phyloP scores from a whole-genome alignment of 2,329 filamentous ascomycete species.

The Penicillium sumatraense region DNA sequence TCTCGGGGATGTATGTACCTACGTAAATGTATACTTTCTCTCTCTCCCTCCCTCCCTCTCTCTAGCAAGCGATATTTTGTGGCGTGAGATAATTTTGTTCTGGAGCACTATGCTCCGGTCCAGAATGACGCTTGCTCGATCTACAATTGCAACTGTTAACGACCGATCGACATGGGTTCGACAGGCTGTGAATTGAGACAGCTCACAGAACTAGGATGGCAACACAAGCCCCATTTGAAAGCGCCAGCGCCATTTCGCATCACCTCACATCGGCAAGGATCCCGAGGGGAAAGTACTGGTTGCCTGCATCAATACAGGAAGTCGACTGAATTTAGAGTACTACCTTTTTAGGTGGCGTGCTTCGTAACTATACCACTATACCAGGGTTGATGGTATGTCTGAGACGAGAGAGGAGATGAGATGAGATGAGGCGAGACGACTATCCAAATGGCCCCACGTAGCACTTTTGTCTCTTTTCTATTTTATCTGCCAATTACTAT shows the following conservation, averaged over 20 bases:
- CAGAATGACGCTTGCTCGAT: not conserved
- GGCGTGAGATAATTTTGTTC: not conserved
- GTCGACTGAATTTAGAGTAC: not conserved
- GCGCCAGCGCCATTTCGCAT: not conserved
- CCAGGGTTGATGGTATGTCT: not conserved
- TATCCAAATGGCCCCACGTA: no score
- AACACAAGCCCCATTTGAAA: constrained; percentile 3
- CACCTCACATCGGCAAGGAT: not conserved
- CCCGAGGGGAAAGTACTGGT: not conserved
- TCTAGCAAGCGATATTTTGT: not conserved
- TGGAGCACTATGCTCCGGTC: not conserved
- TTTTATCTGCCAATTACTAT: no score
- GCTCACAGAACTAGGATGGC: not conserved
- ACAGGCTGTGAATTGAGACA: not conserved
- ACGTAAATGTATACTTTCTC: no score
- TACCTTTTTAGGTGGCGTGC: no score
- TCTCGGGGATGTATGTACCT: not conserved
- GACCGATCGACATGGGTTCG: not conserved
- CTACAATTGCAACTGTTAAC: not conserved
- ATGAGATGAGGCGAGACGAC: no score
- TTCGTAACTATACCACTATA: no score
- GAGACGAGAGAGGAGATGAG: no score
- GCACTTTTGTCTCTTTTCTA: no score
- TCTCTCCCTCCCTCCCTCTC: no score
- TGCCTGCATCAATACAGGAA: not conserved